Conservation (phyloP, 169 alveolate species). For the Sarcocystis neurona region DNA sequence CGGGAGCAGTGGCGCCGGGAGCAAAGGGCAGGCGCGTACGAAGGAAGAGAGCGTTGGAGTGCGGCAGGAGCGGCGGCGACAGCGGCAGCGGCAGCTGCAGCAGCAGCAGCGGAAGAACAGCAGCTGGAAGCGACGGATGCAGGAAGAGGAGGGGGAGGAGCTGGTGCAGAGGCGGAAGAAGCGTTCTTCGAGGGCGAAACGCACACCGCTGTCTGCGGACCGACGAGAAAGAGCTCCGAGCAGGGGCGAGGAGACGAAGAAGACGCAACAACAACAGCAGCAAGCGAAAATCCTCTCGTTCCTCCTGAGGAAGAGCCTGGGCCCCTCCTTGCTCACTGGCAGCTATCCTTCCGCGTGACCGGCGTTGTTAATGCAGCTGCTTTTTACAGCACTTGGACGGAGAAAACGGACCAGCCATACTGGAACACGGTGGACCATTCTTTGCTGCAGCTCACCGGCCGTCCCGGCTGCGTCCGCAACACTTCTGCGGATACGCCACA, state of each 20-base stretch:
- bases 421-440: slow-evolving; percentile 66
- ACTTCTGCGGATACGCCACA: neutral
- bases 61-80: neutral
- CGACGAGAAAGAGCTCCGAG: too few species aligned
- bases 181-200: neutral
- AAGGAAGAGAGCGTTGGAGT: neutral
- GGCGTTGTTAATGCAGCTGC: slow-evolving; percentile 55
- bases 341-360: slow-evolving; percentile 53
- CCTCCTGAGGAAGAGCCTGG: slow-evolving; percentile 45
- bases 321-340: slow-evolving; percentile 62
- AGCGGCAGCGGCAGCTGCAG: neutral
- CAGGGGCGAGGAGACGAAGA: neutral
- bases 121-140: neutral
- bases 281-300: neutral
- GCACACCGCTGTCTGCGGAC: too few species aligned
- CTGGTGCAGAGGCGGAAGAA: slow-evolving; percentile 14
- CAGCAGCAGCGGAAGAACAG: slow-evolving; percentile 21
- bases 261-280: slow-evolving; percentile 3
- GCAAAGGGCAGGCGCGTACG: too few species aligned
- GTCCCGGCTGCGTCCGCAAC: neutral
- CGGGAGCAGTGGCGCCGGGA: too few species aligned
- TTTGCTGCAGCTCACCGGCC: neutral
- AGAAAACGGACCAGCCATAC: slow-evolving; percentile 42
- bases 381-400: slow-evolving; percentile 38
- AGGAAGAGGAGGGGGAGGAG: neutral